phyloP scores from a whole-genome alignment of 768 basidiomycete genomes.

The Auricularia cornea region DNA sequence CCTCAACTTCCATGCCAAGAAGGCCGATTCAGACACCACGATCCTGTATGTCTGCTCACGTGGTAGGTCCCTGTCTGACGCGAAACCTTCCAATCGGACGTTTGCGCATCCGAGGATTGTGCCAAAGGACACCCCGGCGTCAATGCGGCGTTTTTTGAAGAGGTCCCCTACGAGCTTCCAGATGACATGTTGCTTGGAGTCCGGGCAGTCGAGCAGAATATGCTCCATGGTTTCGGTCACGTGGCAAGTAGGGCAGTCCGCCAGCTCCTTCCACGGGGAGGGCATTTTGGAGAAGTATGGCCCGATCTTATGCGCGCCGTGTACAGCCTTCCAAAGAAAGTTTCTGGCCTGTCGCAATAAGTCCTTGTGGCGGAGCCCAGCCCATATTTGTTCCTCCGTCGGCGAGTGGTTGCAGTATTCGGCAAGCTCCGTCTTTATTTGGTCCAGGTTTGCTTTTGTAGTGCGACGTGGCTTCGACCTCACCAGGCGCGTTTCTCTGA shows the following conservation, averaged over 20 bases:
- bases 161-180: slow-evolving; percentile 10
- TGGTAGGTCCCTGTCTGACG: too few species aligned
- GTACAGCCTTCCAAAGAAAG: slow-evolving; percentile 11
- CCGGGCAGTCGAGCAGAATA: slow-evolving; percentile 15
- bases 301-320: slow-evolving; percentile 15
- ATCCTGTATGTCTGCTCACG: too few species aligned
- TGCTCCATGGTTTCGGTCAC: slow-evolving; percentile 13
- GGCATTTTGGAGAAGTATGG: slow-evolving; percentile 5
- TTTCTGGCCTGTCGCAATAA: neutral
- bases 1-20: too few species aligned
- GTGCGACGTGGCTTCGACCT: neutral
- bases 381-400: neutral
- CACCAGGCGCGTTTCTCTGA: neutral
- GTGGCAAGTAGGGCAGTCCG: slow-evolving; percentile 9
- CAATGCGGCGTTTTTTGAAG: neutral
- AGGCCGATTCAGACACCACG: too few species aligned
- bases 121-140: too few species aligned
- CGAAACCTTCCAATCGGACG: too few species aligned
- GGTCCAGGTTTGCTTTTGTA: neutral
- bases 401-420: neutral
- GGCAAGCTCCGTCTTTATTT: neutral
- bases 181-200: slow-evolving; percentile 10
- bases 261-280: slow-evolving; percentile 4
- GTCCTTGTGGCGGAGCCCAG: neutral
- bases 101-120: too few species aligned